Base-by-base conservation (phyloP, 768 basidiomycete genomes). In the Terana coerulea region DNA sequence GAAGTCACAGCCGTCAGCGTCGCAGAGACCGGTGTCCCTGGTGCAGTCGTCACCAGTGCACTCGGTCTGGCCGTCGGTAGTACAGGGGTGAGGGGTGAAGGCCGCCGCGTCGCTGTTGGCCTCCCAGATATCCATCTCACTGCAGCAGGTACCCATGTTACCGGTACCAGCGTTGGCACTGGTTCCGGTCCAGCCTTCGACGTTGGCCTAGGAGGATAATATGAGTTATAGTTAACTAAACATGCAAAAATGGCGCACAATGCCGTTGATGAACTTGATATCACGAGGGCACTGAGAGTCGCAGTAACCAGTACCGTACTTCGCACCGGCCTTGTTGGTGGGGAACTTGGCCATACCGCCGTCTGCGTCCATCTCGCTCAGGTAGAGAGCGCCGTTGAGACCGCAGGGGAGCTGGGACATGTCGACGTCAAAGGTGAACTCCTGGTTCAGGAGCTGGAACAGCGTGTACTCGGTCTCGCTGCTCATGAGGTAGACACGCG, bases 241-340 rank as follows among this genome's bases (percentile, higher is more conserved):
- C 14, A 9, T 35, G 43, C 34, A 67, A 39, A 22, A n/a, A 17
- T 5, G n/a, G 66, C 72, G 50, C 42, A 77, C 79, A 65, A 69
- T 61, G 57, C 80, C 80, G 63, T 75, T 70, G 61, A 82, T 81
- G 70, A 79, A 81, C 69, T 82, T 81, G 67, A 81, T 65, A 61
- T 80, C 80, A 28, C 70, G 69, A 3, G 79, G 78, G 67, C 79
- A 81, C 62, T 81, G 79, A 12, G 81, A 74, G 63, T 83, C 81
- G 64, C 81, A 82, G 67, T 83, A 83, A 12, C 81, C 81, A n/a
- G 79, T 80, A 43, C 79, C 79, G 65, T 75, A 81, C 63, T 78
- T 74, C 60, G 79, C 77, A 59, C 79, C 79, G 21, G 47, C 47
- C 72, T 75, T 76, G 74, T 82, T 82, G 64, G 57, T 69, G 15